Evolutionary conservation across 257 asterid species (phyloP).

Genomic region (Nicotiana obtusifolia): DNA sequence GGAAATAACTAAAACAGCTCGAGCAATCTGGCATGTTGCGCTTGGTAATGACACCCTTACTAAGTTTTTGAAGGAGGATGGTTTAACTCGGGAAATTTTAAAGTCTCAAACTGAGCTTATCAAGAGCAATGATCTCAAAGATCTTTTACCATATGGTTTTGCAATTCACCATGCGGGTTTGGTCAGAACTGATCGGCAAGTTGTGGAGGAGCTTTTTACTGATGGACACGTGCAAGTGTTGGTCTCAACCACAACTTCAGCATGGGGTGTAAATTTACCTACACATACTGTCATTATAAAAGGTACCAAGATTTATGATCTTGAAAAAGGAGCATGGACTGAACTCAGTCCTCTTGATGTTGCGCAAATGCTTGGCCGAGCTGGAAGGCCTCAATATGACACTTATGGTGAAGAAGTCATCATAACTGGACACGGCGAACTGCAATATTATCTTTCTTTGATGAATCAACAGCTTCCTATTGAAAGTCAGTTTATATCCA

Average conservation of each 20-base stretch:
- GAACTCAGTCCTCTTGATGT: conserved; percentile 41
- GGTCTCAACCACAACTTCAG: conserved; percentile 41
- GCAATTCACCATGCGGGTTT: conserved; percentile 44
- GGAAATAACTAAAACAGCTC: conserved; percentile 42
- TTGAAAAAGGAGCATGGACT: conserved; percentile 44
- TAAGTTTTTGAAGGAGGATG: conserved; percentile 35
- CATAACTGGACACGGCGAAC: conserved; percentile 33
- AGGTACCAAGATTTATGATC: conserved; percentile 40
- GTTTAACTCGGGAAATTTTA: conserved; percentile 35
- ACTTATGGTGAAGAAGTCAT: conserved; percentile 36
- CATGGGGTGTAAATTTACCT: conserved; percentile 50
- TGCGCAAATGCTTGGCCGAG: conserved; percentile 47
- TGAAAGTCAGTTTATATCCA: conserved; percentile 37
- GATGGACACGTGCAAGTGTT: conserved; percentile 35
- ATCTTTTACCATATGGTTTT: conserved; percentile 40
- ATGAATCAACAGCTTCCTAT: conserved; percentile 47
- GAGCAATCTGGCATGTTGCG: conserved; percentile 37
- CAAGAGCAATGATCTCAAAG: conserved; percentile 42
- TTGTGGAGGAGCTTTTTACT: conserved; percentile 35
- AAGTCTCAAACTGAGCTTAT: conserved; percentile 37
- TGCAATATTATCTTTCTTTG: conserved; percentile 34
- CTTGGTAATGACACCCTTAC: conserved; percentile 37
- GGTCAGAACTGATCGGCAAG: conserved; percentile 38
- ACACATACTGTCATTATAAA: conserved; percentile 43
- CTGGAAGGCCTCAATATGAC: conserved; percentile 46